These are phyloP conservation scores for Ulota crispa DNA, from an alignment of 225 moss, liverwort and hornwort species.

Conservation along the genomic window DNA sequence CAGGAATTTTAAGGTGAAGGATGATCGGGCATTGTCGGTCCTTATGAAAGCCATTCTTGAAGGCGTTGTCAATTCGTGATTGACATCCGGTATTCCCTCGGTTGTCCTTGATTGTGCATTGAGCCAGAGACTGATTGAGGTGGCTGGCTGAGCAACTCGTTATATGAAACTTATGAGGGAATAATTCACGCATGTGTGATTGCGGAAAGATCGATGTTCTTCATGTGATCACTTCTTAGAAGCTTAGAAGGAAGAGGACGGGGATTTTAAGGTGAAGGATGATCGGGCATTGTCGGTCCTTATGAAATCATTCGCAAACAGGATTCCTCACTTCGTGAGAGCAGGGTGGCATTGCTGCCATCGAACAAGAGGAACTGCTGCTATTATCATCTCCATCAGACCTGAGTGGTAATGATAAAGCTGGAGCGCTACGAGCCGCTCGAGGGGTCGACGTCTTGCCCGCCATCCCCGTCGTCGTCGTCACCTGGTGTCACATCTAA, in stretches of 20 bases:
- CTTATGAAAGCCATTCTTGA: background rate
- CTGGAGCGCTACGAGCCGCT: constrained; percentile 35
- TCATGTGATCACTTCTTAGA: background rate
- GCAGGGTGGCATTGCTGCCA: background rate
- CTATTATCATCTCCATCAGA: background rate
- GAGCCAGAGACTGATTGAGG: background rate
- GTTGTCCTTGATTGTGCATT: background rate
- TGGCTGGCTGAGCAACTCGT: background rate
- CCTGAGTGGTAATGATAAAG: constrained; percentile 34
- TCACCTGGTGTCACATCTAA: constrained; percentile 5
- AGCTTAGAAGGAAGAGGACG: background rate
- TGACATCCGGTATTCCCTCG: background rate
- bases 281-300: constrained; percentile 3
- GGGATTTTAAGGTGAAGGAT: background rate
- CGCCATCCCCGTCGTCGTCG: constrained; percentile 23
- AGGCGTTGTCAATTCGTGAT: background rate
- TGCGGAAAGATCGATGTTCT: background rate
- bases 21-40: constrained; percentile 14
- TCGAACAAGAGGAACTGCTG: background rate
- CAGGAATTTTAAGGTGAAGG: background rate
- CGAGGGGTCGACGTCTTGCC: constrained; percentile 29
- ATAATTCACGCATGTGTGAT: background rate
- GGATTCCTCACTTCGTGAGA: background rate
- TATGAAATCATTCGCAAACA: constrained; percentile 8
- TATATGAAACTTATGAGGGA: background rate